Conservation (phyloP, 1,284 basidiomycete genomes). For the Apiotrichum porosum region DNA sequence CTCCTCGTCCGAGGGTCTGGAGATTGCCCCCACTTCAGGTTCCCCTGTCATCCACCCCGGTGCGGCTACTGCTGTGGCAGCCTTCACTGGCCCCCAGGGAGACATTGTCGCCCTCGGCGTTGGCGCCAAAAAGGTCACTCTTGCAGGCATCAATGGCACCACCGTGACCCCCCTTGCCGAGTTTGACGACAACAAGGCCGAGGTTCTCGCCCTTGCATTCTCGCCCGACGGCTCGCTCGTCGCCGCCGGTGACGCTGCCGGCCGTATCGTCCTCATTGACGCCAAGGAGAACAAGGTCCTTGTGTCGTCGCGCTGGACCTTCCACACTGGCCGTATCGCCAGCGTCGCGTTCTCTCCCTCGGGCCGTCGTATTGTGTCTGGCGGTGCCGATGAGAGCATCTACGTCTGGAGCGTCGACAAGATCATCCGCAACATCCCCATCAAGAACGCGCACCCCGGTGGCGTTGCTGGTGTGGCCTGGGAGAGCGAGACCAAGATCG, state of each 20-base stretch:
- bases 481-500: constrained; percentile 60
- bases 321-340: constrained; percentile 78
- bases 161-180: constrained; percentile 29
- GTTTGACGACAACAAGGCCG: constrained; percentile 67
- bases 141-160: constrained; percentile 44
- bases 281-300: constrained; percentile 62
- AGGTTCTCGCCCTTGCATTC: constrained; percentile 73
- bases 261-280: constrained; percentile 53
- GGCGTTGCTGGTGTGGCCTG: constrained; percentile 78
- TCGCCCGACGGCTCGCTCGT: constrained; percentile 70
- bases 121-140: constrained; percentile 58
- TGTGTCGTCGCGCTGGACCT: constrained; percentile 74
- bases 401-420: constrained; percentile 82
- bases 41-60: constrained; percentile 18
- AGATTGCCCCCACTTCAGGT: constrained; percentile 49
- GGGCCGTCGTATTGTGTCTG: constrained; percentile 72
- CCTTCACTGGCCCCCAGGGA: constrained; percentile 21
- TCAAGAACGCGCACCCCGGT: constrained; percentile 78
- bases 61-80: constrained; percentile 37
- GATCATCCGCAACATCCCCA: constrained; percentile 70
- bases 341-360: constrained; percentile 73
- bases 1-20: constrained; percentile 61
- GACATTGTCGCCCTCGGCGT: constrained; percentile 38
- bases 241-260: constrained; percentile 66
- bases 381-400: constrained; percentile 84